Percentiles rank a stretch among this genome's conserved stretches.
Evolutionary conservation across 2,329 filamentous ascomycete species (phyloP).

Genomic region (Colletotrichum lindemuthianum): DNA sequence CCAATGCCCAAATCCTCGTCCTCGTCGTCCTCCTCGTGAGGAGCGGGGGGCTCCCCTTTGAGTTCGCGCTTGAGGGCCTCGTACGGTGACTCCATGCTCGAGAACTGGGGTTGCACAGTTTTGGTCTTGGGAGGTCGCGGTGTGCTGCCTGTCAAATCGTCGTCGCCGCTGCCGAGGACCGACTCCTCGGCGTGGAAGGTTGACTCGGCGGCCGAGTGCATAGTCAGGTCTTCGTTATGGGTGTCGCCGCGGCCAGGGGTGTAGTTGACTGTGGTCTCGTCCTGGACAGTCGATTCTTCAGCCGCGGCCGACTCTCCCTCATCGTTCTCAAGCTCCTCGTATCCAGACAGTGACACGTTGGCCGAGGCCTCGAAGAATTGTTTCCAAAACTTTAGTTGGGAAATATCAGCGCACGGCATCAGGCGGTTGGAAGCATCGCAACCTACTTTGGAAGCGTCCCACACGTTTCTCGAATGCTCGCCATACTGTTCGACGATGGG

Average conservation of each 20-base stretch:
- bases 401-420: slow-evolving; percentile 29
- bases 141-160: slow-evolving; percentile 72
- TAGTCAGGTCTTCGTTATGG: slow-evolving; percentile 50
- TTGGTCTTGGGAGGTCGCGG: slow-evolving; percentile 67
- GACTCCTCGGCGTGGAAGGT: slow-evolving; percentile 67
- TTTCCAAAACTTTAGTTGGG: slow-evolving; percentile 85
- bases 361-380: slow-evolving; percentile 99
- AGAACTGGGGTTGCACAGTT: slow-evolving; percentile 63
- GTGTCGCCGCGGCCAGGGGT: slow-evolving; percentile 41
- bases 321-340: slow-evolving; percentile 81
- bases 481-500: slow-evolving; percentile 96
- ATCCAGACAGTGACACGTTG: slow-evolving; percentile 94
- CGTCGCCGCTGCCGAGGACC: slow-evolving; percentile 72
- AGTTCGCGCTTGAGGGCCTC: slow-evolving; percentile 77
- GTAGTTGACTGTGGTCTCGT: slow-evolving; percentile 60
- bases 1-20: slow-evolving; percentile 53
- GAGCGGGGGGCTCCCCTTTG: slow-evolving; percentile 50
- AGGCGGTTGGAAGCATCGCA: background rate
- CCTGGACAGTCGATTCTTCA: slow-evolving; percentile 65
- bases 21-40: slow-evolving; percentile 46
- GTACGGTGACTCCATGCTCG: slow-evolving; percentile 79
- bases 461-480: slow-evolving; percentile 91
- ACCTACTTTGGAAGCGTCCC: slow-evolving; percentile 91
- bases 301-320: slow-evolving; percentile 65
- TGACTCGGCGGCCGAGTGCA: slow-evolving; percentile 46